Evolutionary conservation across 2,329 filamentous ascomycete species (phyloP).

Genomic region (Periconia sp.): DNA sequence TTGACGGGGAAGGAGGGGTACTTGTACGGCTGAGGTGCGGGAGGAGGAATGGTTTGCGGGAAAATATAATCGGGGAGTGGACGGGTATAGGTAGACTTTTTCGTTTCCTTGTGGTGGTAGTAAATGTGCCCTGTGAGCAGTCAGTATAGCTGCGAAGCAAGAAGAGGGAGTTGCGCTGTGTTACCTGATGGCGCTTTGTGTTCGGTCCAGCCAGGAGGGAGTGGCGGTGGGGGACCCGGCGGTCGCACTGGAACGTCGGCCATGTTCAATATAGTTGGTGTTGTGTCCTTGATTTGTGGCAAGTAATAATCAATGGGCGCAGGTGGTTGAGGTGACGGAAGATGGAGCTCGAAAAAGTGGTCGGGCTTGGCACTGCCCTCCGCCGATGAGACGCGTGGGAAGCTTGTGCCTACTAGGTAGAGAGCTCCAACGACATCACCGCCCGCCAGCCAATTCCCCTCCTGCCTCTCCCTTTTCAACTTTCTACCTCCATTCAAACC

Average conservation of each 20-base stretch:
- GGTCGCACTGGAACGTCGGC: constrained; percentile 33
- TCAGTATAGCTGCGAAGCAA: constrained; percentile 22
- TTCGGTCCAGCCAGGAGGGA: constrained; percentile 87
- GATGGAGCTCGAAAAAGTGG: constrained; percentile 24
- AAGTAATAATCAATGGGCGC: background rate
- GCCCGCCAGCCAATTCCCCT: constrained; percentile 20
- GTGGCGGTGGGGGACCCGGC: constrained; percentile 51
- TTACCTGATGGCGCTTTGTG: constrained; percentile 79
- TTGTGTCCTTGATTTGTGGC: background rate
- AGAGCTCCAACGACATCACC: constrained; percentile 35
- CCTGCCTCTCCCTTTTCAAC: constrained; percentile 17
- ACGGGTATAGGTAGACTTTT: constrained; percentile 83
- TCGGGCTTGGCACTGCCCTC: constrained; percentile 28
- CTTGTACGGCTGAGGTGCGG: constrained; percentile 6
- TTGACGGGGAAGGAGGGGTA: constrained; percentile 7
- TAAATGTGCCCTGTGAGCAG: constrained; percentile 69
- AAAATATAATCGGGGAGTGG: constrained; percentile 47
- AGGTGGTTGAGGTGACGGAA: constrained; percentile 17
- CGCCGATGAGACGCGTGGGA: constrained; percentile 30
- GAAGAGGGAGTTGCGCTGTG: constrained; percentile 6
- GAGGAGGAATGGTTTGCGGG: constrained; percentile 3
- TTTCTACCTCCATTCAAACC: constrained; percentile 3
- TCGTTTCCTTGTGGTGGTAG: constrained; percentile 81
- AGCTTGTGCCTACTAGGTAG: constrained; percentile 39
- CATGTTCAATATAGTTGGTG: constrained; percentile 16